phyloP scores from a whole-genome alignment of 2,329 filamentous ascomycete species.

The Fonsecaea monophora region DNA sequence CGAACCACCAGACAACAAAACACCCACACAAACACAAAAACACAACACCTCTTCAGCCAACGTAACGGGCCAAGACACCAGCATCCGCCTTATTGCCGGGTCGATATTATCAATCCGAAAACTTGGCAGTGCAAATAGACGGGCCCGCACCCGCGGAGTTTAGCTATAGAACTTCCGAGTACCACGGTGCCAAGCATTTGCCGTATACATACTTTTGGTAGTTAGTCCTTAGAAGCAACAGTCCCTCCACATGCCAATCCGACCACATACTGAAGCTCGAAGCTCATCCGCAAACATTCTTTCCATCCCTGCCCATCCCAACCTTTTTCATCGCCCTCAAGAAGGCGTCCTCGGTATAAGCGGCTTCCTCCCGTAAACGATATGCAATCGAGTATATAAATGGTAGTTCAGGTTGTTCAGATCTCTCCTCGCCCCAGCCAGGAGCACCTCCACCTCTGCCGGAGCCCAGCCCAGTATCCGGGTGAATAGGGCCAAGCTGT shows the following conservation, averaged over 20 bases:
- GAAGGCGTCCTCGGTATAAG: background rate
- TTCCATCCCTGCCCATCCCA: background rate
- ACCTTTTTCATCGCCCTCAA: background rate
- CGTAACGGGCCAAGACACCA: no score
- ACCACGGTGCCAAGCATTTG: no score
- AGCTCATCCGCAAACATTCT: background rate
- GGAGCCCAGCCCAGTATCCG: slow-evolving; percentile 45
- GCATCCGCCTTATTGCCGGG: no score
- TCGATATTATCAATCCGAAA: no score
- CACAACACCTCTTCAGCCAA: no score
- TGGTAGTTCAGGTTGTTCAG: slow-evolving; percentile 30
- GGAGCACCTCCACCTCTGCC: slow-evolving; percentile 48
- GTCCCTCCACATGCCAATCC: background rate
- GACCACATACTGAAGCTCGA: background rate
- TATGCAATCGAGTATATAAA: slow-evolving; percentile 30
- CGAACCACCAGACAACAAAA: no score
- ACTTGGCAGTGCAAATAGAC: no score
- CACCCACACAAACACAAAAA: no score
- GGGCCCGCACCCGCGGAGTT: no score
- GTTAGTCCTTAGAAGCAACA: no score
- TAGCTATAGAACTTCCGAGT: background rate
- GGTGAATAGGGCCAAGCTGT: slow-evolving; percentile 49
- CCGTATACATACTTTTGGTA: no score
- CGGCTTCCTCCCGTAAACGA: slow-evolving; percentile 29
- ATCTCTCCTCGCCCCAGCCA: slow-evolving; percentile 48